phyloP scores from a whole-genome alignment of 805 yeast genomes.

The Myxozyma lipomycoides region DNA sequence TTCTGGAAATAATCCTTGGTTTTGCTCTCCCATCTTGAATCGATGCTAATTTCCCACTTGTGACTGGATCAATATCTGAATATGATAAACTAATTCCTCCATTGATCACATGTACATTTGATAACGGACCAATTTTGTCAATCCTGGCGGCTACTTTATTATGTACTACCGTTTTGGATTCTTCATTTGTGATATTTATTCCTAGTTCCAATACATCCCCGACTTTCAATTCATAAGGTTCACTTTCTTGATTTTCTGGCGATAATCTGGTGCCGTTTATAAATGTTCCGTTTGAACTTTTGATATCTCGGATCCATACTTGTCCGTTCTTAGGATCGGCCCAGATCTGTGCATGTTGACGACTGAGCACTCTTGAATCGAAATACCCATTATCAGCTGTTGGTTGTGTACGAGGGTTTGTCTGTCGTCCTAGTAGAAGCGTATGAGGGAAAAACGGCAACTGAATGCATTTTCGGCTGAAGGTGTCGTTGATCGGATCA shows the following conservation, averaged over 20 bases:
- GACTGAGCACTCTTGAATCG: slow-evolving; percentile 85
- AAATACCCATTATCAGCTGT: slow-evolving; percentile 81
- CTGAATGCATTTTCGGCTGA: slow-evolving; percentile 69
- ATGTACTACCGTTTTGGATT: slow-evolving; percentile 58
- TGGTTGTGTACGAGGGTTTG: slow-evolving; percentile 49
- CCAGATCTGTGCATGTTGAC: slow-evolving; percentile 91
- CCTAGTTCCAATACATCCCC: slow-evolving; percentile 93
- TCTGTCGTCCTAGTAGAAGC: slow-evolving; percentile 85
- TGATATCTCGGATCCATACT: slow-evolving; percentile 76
- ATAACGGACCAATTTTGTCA: slow-evolving; percentile 50
- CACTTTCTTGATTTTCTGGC: slow-evolving; percentile 50
- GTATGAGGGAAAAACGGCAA: slow-evolving; percentile 82
- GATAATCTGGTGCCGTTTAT: slow-evolving; percentile 71
- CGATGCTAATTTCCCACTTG: not conserved
- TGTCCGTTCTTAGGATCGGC: slow-evolving; percentile 61
- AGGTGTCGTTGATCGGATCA: slow-evolving; percentile 73
- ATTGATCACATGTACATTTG: not conserved
- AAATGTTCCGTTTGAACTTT: slow-evolving; percentile 92
- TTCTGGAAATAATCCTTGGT: slow-evolving; percentile 24
- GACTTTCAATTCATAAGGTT: slow-evolving; percentile 57
- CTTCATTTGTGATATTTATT: slow-evolving; percentile 61
- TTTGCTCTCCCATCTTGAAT: slow-evolving; percentile 1
- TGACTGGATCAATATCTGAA: slow-evolving; percentile 10
- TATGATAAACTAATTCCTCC: slow-evolving; percentile 6
- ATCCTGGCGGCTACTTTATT: slow-evolving; percentile 81